phyloP scores from a whole-genome alignment of 768 basidiomycete genomes.

The Phlegmacium glaucopus region DNA sequence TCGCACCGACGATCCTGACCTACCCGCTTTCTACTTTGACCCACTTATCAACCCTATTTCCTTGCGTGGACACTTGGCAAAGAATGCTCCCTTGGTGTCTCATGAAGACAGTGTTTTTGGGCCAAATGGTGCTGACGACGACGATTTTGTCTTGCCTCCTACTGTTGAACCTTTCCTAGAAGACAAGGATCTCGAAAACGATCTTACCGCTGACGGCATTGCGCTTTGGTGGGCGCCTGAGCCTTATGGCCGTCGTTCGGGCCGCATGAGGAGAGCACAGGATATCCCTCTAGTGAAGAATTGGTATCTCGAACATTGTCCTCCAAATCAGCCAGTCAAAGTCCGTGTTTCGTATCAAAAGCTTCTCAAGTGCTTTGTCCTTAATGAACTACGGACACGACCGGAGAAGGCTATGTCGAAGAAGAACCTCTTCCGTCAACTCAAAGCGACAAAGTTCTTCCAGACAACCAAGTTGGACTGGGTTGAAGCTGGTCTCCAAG shows the following conservation, averaged over 20 bases:
- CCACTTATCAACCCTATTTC: conserved; percentile 98
- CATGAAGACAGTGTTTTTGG: conserved; percentile 96
- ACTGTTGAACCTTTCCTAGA: conserved; percentile 76
- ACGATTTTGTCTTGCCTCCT: conserved; percentile 84
- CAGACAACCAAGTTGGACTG: conserved; percentile 97
- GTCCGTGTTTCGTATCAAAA: conserved; percentile 99
- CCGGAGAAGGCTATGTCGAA: conserved; percentile 97
- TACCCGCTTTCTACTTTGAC: conserved; percentile 99
- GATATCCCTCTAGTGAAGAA: conserved; percentile 96
- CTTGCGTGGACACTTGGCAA: conserved; percentile 78
- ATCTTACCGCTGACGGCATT: conserved; percentile 93
- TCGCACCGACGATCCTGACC: conserved; percentile 98
- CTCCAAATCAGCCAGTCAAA: conserved; percentile 94
- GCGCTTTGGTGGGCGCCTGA: conserved; percentile 99
- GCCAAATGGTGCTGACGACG: conserved; percentile 78
- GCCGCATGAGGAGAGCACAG: conserved; percentile 90
- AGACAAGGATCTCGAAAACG: conserved; percentile 77
- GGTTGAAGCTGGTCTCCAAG: conserved; percentile 98
- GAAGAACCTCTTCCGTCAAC: conserved; percentile 93
- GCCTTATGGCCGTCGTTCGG: conserved; percentile 90
- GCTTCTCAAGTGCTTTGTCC: conserved; percentile 89
- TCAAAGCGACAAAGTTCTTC: conserved; percentile 99
- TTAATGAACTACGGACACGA: conserved; percentile 88
- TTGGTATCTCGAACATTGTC: conserved; percentile 99
- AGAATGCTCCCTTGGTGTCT: conserved; percentile 77